Base-by-base conservation (phyloP, 2,329 filamentous ascomycete species). In the Coleophoma crateriformis region DNA sequence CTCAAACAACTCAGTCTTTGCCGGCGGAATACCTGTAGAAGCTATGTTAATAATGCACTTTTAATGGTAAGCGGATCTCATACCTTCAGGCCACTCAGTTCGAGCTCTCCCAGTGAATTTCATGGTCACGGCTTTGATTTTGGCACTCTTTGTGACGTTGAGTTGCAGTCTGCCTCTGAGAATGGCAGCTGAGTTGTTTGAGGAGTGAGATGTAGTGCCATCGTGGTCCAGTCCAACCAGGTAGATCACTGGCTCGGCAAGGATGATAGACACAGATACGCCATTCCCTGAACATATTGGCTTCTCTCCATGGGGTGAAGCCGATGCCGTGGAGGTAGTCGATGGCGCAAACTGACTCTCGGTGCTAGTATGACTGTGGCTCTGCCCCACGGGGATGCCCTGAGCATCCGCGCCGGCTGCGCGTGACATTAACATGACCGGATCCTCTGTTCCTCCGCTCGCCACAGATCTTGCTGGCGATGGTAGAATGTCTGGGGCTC, bases 11-110 rank as follows among this genome's bases (percentile, higher is more conserved):
- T 95, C 88, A 1, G 85, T 78, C 67, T 95, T 96, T 50, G 85
- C 78, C 0, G 91, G 90, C 3, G 94, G 92, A 32, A 97, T 94
- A 46, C 90, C 82, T 83, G 34, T 47, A 19, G 42, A 33, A 45
- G 15, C 15, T 45, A 37, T 43, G 40, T 32, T 14, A 17, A 12
- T 44, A 13, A 33, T 15, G 17, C 14, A 22, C 33, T 38, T 19
- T 35, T 19, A n/a, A 34, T 14, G 20, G 44, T 33, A 34, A 7
- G 33, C 43, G 48, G 15, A 33, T 27, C 27, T 27, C 2, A 76
- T 72, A 79, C 82, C 90, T 72, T 97, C 94, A 14, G 94, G 92
- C 94, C 94, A 99, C 64, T 96, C 90, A 1, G 94, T 97, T 55
- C 87, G 81, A 3, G 90, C 89, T 64, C 84, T 86, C 32, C 92